phyloP scores from a whole-genome alignment of 2,329 filamentous ascomycete genomes.

The Seiridium unicorne region DNA sequence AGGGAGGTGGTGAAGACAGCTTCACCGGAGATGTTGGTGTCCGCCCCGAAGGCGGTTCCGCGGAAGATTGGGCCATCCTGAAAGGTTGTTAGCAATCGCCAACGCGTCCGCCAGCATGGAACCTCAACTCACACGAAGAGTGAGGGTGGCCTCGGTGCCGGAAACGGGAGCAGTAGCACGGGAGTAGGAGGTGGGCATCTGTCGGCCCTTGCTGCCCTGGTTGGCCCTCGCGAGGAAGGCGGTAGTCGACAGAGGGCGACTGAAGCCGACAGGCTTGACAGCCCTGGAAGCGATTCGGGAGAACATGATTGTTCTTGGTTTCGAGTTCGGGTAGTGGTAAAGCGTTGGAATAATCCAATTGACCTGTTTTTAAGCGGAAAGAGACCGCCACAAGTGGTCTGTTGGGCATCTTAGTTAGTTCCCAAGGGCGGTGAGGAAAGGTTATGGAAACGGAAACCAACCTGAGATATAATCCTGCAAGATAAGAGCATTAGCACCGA shows the following conservation, averaged over 20 bases:
- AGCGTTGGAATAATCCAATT: conserved; percentile 27
- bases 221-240: conserved; percentile 48
- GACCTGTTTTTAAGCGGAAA: conserved; percentile 41
- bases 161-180: conserved; percentile 65
- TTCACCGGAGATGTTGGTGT: conserved; percentile 95
- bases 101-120: neutral
- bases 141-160: conserved; percentile 84
- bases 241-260: conserved; percentile 38
- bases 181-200: conserved; percentile 58
- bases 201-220: conserved; percentile 67
- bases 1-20: conserved; percentile 98
- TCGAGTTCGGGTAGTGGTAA: conserved; percentile 16
- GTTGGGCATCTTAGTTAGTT: conserved; percentile 30
- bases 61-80: conserved; percentile 88
- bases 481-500: conserved; percentile 39
- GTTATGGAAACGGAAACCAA: conserved; percentile 37
- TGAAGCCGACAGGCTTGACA: conserved; percentile 50
- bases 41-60: conserved; percentile 94
- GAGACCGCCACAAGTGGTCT: conserved; percentile 56
- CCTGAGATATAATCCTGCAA: conserved; percentile 74
- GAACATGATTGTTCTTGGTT: conserved; percentile 50
- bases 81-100: neutral
- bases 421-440: conserved; percentile 40
- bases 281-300: conserved; percentile 52
- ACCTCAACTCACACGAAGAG: conserved; percentile 62